Evolutionary conservation across 306 rosid genomes (phyloP).

Genomic region (Cucurbita pepo): DNA sequence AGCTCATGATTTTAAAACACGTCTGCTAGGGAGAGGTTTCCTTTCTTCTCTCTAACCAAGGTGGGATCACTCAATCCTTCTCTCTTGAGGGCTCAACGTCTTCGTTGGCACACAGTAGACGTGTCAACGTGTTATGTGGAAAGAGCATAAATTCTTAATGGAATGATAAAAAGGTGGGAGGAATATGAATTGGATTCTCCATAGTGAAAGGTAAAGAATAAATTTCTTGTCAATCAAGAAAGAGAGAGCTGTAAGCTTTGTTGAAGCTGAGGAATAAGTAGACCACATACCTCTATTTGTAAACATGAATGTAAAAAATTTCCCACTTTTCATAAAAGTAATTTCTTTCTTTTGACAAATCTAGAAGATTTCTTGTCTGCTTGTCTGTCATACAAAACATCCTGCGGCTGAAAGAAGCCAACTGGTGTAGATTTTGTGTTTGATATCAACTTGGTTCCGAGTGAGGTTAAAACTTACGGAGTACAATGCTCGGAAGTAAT

Average conservation of each 20-base stretch:
- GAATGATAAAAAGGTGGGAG: neutral
- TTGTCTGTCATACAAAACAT: neutral
- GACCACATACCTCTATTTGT: neutral
- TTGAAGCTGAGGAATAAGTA: neutral
- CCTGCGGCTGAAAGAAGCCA: neutral
- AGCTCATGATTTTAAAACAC: no score
- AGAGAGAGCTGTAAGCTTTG: neutral
- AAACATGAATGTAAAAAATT: neutral
- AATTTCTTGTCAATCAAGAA: neutral
- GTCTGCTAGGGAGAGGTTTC: no score
- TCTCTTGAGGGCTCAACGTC: no score
- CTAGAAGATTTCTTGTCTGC: constrained; percentile 6
- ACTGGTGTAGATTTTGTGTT: neutral
- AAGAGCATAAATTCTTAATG: neutral
- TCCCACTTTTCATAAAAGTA: neutral
- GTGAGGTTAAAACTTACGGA: neutral
- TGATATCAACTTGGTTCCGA: neutral
- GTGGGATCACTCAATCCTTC: no score
- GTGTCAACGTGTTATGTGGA: neutral
- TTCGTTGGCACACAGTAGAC: neutral
- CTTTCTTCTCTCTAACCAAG: no score
- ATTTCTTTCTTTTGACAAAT: constrained; percentile 3
- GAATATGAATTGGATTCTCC: constrained; percentile 6
- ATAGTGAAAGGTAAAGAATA: constrained; percentile 1
- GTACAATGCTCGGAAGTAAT: neutral